Percentiles rank a stretch among this genome's conserved stretches.
Evolutionary conservation across 2,329 filamentous ascomycete species (phyloP).

Genomic region (Ascochyta clinopodiicola): DNA sequence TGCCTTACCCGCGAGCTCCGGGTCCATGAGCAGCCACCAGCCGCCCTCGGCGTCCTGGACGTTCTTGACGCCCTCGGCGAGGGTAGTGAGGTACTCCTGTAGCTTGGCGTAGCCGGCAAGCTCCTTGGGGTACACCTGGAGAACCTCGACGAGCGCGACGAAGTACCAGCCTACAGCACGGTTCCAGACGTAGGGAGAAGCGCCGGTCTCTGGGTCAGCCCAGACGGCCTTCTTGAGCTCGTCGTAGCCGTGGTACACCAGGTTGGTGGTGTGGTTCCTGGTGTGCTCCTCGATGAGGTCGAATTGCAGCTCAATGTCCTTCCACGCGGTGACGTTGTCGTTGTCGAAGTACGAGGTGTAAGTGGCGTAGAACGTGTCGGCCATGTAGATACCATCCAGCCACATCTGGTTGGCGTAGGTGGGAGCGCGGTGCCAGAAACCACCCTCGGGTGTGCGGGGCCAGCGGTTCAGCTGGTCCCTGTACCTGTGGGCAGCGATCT

Average conservation of each 20-base stretch:
- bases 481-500: conserved; percentile 56
- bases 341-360: conserved; percentile 49
- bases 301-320: conserved; percentile 51
- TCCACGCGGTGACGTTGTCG: conserved; percentile 50
- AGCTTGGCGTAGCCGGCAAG: conserved; percentile 49
- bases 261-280: conserved; percentile 41
- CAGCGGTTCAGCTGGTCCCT: conserved; percentile 57
- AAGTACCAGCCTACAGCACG: conserved; percentile 50
- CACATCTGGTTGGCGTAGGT: conserved; percentile 63
- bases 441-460: conserved; percentile 58
- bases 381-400: conserved; percentile 61
- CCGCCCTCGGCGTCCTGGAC: conserved; percentile 57
- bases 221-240: conserved; percentile 44
- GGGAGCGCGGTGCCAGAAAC: conserved; percentile 61
- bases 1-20: conserved; percentile 50
- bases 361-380: conserved; percentile 48
- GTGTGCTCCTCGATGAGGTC: conserved; percentile 46
- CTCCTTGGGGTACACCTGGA: conserved; percentile 54
- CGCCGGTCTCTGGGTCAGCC: conserved; percentile 46
- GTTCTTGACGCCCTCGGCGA: conserved; percentile 52
- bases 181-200: conserved; percentile 47
- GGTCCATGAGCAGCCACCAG: conserved; percentile 66
- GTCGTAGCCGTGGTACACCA: conserved; percentile 47
- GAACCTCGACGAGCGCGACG: conserved; percentile 54
- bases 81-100: conserved; percentile 49